These are phyloP conservation scores for Evernia prunastri DNA, from an alignment of 495 filamentous ascomycete genomes.

Conservation along the genomic window DNA sequence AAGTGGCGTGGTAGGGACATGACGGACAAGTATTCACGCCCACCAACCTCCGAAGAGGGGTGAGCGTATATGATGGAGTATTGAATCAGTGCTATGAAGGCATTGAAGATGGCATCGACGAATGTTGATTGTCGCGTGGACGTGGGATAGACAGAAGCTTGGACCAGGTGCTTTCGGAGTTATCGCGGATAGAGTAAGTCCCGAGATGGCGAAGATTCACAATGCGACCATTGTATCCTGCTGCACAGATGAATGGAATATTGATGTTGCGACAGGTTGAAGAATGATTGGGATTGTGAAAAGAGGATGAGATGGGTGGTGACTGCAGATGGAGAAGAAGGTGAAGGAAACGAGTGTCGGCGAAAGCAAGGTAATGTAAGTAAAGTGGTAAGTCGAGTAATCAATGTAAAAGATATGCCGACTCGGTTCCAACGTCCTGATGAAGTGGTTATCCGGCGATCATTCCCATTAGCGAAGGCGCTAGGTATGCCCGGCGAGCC, in stretches of 20 bases:
- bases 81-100: neutral
- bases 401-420: neutral
- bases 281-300: neutral
- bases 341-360: neutral
- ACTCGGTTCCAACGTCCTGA: neutral
- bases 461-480: neutral
- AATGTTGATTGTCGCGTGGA: neutral
- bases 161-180: constrained; percentile 1
- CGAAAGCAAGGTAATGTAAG: neutral
- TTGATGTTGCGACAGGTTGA: neutral
- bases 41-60: constrained; percentile 57
- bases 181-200: constrained; percentile 9
- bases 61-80: constrained; percentile 35
- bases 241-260: neutral
- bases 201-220: neutral
- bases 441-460: neutral
- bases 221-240: constrained; percentile 3
- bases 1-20: constrained; percentile 33
- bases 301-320: neutral
- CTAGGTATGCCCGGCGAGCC: neutral
- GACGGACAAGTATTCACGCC: constrained; percentile 35
- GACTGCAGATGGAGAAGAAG: neutral
- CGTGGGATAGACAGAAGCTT: constrained; percentile 16
- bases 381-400: too few species aligned
- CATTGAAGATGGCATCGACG: neutral